A percentile compares a stretch with the other conserved stretches of the same genome.
These are phyloP conservation scores for Ormosia emarginata DNA, from an alignment of 306 rosid genomes.

Conservation along the genomic window DNA sequence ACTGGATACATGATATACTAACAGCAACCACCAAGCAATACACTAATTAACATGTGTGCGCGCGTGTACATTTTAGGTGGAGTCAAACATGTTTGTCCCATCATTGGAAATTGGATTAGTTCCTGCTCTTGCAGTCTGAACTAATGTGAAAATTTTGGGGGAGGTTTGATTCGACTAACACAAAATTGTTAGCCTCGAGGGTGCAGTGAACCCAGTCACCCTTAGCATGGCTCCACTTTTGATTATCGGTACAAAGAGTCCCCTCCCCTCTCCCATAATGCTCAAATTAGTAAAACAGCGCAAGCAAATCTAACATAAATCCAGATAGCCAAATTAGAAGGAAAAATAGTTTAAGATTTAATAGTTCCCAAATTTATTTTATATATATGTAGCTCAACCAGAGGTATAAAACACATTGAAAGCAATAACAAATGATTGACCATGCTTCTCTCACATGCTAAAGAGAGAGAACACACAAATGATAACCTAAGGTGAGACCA, in stretches of 20 bases:
- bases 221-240: neutral
- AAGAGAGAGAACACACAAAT: neutral
- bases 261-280: neutral
- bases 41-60: neutral
- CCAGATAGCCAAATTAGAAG: neutral
- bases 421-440: neutral
- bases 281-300: neutral
- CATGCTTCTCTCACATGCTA: neutral
- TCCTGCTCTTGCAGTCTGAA: neutral
- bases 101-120: neutral
- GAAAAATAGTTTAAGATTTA: neutral
- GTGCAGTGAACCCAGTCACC: neutral
- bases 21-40: neutral
- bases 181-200: neutral
- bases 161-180: neutral
- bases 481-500: neutral
- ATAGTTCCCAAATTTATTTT: neutral
- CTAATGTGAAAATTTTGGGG: neutral
- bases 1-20: neutral
- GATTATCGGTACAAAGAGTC: neutral
- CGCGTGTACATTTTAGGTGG: neutral
- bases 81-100: neutral
- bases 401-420: neutral
- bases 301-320: neutral
- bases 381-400: neutral